A percentile compares a stretch with the other conserved stretches of the same genome.
These are phyloP conservation scores for Fragaria iinumae DNA, from an alignment of 306 rosid genomes.

Conservation along the genomic window DNA sequence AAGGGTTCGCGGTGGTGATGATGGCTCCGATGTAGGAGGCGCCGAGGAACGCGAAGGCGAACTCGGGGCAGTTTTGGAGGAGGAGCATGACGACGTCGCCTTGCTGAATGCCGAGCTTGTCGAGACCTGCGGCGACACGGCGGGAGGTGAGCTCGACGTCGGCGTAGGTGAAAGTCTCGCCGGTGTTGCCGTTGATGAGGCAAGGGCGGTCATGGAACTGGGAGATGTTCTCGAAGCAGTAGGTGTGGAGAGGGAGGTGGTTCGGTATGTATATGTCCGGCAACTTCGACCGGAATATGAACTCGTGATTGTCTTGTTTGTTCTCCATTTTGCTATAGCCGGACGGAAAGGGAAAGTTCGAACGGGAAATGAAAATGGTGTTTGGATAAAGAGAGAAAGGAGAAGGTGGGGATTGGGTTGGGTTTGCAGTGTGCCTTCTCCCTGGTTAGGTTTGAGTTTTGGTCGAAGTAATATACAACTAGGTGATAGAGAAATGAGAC, in stretches of 20 bases:
- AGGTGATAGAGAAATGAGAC: slow-evolving; percentile 10
- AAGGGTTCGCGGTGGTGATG: slow-evolving; percentile 63
- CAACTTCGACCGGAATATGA: slow-evolving; percentile 76
- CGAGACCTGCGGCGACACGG: slow-evolving; percentile 57
- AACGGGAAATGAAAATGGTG: slow-evolving; percentile 12
- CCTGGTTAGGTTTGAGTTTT: slow-evolving; percentile 32
- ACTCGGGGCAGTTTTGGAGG: slow-evolving; percentile 73
- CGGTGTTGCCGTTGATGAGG: slow-evolving; percentile 59
- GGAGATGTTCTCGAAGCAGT: slow-evolving; percentile 63
- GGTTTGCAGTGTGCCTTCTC: slow-evolving; percentile 15
- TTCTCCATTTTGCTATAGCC: slow-evolving; percentile 31
- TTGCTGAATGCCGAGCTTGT: slow-evolving; percentile 47
- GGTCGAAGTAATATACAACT: slow-evolving; percentile 34
- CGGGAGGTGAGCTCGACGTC: slow-evolving; percentile 48
- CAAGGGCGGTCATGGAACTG: slow-evolving; percentile 55
- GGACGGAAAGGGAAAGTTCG: not conserved
- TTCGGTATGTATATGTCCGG: slow-evolving; percentile 71
- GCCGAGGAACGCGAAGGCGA: slow-evolving; percentile 61
- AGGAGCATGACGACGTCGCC: slow-evolving; percentile 68
- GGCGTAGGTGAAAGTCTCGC: slow-evolving; percentile 43
- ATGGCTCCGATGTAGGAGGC: slow-evolving; percentile 60
- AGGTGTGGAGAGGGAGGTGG: slow-evolving; percentile 73
- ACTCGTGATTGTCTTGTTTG: slow-evolving; percentile 23
- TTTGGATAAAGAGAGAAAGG: not conserved
- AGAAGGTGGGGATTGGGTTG: slow-evolving; percentile 25